A percentile compares a stretch with the other conserved stretches of the same genome.
Conservation (phyloP, 1,284 basidiomycete species). For the Ustilago cynodontis region DNA sequence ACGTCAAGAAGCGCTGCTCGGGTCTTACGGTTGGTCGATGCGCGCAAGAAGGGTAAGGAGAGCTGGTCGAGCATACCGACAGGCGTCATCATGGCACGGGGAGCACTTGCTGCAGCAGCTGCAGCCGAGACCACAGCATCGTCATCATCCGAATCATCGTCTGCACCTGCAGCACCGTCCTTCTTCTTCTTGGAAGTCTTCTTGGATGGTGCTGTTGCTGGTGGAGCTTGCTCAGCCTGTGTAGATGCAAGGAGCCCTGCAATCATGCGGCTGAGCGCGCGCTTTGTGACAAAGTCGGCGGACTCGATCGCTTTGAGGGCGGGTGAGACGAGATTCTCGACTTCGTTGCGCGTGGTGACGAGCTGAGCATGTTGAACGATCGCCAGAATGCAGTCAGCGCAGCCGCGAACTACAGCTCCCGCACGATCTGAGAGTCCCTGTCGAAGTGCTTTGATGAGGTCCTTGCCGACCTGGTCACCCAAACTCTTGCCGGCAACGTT, state of each 20-base stretch:
- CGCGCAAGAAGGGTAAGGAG: constrained; percentile 83
- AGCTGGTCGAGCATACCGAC: constrained; percentile 85
- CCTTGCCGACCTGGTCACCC: constrained; percentile 82
- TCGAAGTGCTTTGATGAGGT: constrained; percentile 86
- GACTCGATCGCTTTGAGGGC: constrained; percentile 83
- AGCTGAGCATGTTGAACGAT: constrained; percentile 65
- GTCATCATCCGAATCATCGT: constrained; percentile 73
- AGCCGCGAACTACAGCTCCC: constrained; percentile 85
- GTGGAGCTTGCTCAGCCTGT: constrained; percentile 78
- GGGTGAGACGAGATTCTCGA: constrained; percentile 79
- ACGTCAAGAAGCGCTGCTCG: constrained; percentile 89
- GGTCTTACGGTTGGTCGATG: constrained; percentile 76
- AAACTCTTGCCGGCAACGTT: constrained; percentile 83
- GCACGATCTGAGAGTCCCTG: constrained; percentile 84
- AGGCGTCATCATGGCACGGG: constrained; percentile 81
- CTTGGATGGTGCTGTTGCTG: constrained; percentile 56
- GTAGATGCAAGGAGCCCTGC: constrained; percentile 87
- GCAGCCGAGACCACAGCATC: constrained; percentile 58
- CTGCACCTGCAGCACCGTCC: constrained; percentile 37
- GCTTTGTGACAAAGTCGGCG: constrained; percentile 83
- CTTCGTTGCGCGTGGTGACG: constrained; percentile 75
- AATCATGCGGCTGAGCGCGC: constrained; percentile 81
- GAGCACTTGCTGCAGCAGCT: constrained; percentile 75
- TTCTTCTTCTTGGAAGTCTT: constrained; percentile 75
- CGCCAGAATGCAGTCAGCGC: constrained; percentile 75